Conservation (phyloP, 495 filamentous ascomycete genomes). For the Copromyces sp. region DNA sequence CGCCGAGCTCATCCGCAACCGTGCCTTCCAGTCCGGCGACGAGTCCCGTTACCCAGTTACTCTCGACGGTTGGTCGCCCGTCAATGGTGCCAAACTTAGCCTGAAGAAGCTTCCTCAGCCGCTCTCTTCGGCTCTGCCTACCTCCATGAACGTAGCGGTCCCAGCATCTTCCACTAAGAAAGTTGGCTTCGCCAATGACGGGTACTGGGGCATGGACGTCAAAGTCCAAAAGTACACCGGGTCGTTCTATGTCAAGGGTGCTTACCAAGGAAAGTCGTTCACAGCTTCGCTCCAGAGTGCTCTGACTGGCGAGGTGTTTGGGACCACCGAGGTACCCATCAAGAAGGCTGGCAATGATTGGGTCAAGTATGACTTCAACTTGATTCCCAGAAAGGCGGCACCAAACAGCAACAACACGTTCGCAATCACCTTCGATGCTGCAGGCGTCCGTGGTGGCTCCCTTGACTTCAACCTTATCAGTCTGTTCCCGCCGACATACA, state of each 20-base stretch:
- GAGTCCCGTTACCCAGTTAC: constrained; percentile 23
- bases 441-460: constrained; percentile 30
- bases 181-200: constrained; percentile 49
- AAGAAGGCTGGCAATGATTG: constrained; percentile 25
- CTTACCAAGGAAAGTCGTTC: constrained; percentile 27
- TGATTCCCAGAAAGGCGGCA: constrained; percentile 32
- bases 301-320: constrained; percentile 38
- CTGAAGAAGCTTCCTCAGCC: constrained; percentile 37
- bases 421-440: constrained; percentile 46
- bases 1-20: constrained; percentile 61
- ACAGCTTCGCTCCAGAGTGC: constrained; percentile 38
- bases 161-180: constrained; percentile 13
- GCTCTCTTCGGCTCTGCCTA: constrained; percentile 44
- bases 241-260: constrained; percentile 47
- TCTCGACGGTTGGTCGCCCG: constrained; percentile 44
- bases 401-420: constrained; percentile 57
- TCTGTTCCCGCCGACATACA: constrained; percentile 59
- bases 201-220: constrained; percentile 54
- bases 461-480: constrained; percentile 57
- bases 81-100: constrained; percentile 40
- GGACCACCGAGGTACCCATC: constrained; percentile 27
- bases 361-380: constrained; percentile 40
- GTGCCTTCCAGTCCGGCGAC: constrained; percentile 47
- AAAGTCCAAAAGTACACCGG: constrained; percentile 40
- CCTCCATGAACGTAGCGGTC: constrained; percentile 46